Evolutionary conservation across 1,284 basidiomycete genomes (phyloP).

Genomic region (Rhodotorula sp.): DNA sequence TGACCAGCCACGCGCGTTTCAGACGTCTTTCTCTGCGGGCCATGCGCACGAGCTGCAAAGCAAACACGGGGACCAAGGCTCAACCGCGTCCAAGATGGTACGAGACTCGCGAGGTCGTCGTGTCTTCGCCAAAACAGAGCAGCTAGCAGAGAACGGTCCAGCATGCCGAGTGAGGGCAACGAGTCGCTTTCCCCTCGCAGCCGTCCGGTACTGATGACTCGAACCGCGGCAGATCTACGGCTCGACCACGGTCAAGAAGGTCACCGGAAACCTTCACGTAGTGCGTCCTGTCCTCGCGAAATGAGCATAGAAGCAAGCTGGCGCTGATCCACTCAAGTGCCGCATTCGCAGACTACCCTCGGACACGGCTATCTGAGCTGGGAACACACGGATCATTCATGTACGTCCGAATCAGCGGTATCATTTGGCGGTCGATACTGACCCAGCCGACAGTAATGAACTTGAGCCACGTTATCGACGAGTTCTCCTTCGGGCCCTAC

Average conservation of each 20-base stretch:
- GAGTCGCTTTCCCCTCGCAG: constrained; percentile 58
- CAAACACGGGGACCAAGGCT: constrained; percentile 8
- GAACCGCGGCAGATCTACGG: constrained; percentile 80
- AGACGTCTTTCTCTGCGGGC: constrained; percentile 78
- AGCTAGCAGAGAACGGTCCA: constrained; percentile 47
- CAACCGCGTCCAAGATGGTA: constrained; percentile 40
- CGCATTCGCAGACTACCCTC: constrained; percentile 62
- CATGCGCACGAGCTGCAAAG: constrained; percentile 65
- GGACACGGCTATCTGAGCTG: constrained; percentile 89
- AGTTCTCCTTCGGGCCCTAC: constrained; percentile 94
- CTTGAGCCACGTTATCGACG: constrained; percentile 89
- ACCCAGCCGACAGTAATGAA: constrained; percentile 72
- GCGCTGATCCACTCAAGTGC: neutral
- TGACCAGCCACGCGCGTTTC: neutral
- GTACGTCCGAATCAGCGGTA: constrained; percentile 53
- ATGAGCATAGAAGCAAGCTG: too few relatives aligned
- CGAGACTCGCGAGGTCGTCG: constrained; percentile 27
- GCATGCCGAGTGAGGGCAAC: constrained; percentile 39
- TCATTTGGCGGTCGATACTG: neutral
- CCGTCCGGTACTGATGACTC: neutral
- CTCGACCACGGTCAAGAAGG: constrained; percentile 78
- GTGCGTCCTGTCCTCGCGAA: constrained; percentile 21
- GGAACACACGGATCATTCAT: constrained; percentile 78
- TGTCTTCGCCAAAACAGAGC: constrained; percentile 46
- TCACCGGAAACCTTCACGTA: constrained; percentile 63